A percentile compares a stretch with the other conserved stretches of the same genome.
phyloP scores from a whole-genome alignment of 345 rosid species.

The Euphorbia lathyris region DNA sequence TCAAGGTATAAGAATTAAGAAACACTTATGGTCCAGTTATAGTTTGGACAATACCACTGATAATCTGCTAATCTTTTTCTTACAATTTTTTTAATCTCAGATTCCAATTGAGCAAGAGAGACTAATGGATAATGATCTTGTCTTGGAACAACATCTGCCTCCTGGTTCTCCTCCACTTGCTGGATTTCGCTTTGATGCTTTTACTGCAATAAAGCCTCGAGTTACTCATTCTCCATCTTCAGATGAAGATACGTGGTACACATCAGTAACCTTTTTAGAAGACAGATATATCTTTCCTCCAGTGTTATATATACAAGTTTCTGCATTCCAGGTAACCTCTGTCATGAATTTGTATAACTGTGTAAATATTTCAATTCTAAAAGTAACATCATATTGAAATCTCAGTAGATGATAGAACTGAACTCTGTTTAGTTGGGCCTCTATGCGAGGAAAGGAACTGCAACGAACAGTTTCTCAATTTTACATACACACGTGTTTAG shows the following conservation, averaged over 20 bases:
- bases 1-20: slow-evolving; percentile 53
- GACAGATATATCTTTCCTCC: slow-evolving; percentile 79
- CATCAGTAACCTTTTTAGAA: slow-evolving; percentile 58
- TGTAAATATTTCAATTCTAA: background rate
- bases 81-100: slow-evolving; percentile 29
- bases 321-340: slow-evolving; percentile 66
- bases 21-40: background rate
- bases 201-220: slow-evolving; percentile 71
- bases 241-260: slow-evolving; percentile 52
- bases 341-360: background rate
- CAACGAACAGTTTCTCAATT: background rate
- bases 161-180: slow-evolving; percentile 73
- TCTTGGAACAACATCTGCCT: slow-evolving; percentile 73
- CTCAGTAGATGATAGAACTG: background rate
- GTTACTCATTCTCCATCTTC: slow-evolving; percentile 81
- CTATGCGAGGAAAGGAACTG: background rate
- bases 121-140: slow-evolving; percentile 59
- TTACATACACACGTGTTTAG: background rate
- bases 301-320: slow-evolving; percentile 73
- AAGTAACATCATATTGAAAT: background rate
- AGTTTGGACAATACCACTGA: slow-evolving; percentile 1
- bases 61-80: slow-evolving; percentile 7
- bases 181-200: slow-evolving; percentile 88
- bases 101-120: slow-evolving; percentile 79
- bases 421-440: background rate